Evolutionary conservation across 2,329 filamentous ascomycete species (phyloP).

Genomic region (Huntiella bhutanensis): DNA sequence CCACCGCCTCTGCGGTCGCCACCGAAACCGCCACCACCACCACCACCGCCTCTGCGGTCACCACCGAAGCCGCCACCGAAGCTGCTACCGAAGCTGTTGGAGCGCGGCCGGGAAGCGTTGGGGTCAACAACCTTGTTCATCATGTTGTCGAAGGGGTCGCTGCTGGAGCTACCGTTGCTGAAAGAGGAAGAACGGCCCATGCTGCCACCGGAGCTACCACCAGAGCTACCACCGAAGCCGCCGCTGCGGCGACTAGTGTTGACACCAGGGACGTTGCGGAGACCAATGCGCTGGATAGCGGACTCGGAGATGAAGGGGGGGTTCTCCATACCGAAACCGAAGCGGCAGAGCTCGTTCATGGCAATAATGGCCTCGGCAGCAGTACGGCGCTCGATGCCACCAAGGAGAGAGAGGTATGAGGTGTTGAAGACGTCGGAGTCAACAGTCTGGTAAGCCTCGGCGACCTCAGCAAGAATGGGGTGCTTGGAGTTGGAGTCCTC

Average conservation of each 20-base stretch:
- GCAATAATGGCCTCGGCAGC: constrained; percentile 24
- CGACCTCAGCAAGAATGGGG: constrained; percentile 24
- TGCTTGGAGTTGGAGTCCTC: constrained; percentile 7
- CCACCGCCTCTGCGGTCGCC: constrained; percentile 3
- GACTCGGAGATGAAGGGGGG: constrained; percentile 22
- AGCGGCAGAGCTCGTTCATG: constrained; percentile 33
- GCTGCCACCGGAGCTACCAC: constrained; percentile 7
- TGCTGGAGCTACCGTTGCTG: background rate
- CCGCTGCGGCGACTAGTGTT: constrained; percentile 16
- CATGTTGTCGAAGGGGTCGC: constrained; percentile 9
- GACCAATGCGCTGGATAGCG: constrained; percentile 18
- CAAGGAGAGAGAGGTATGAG: constrained; percentile 40
- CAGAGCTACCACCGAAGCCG: constrained; percentile 8
- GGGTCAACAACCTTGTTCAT: constrained; percentile 6
- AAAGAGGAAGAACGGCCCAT: constrained; percentile 4
- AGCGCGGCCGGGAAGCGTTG: background rate
- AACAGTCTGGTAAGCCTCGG: constrained; percentile 18
- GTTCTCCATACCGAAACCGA: constrained; percentile 32
- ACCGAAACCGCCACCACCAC: constrained; percentile 1
- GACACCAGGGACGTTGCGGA: constrained; percentile 18
- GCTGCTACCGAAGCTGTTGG: constrained; percentile 1
- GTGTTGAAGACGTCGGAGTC: constrained; percentile 15
- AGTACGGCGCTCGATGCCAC: constrained; percentile 25
- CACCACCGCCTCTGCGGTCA: constrained; percentile 10
- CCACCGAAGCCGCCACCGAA: constrained; percentile 11